Evolutionary conservation across 768 basidiomycete genomes (phyloP).

Genomic region (Tylopilus rubrobrunneus): DNA sequence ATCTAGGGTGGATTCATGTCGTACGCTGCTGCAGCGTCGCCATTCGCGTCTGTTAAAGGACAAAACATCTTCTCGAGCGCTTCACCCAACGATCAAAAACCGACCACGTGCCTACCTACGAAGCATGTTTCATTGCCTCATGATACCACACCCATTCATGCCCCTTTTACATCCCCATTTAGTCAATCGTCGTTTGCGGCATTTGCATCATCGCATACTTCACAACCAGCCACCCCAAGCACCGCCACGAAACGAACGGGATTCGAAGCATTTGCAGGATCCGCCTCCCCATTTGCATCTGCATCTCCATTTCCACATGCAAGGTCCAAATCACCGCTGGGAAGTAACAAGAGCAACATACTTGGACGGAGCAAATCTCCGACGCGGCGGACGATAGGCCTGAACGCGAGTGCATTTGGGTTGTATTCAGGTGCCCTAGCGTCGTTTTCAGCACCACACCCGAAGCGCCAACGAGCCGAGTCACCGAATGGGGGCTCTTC

Average conservation of each 20-base stretch:
- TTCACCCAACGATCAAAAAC: conserved; percentile 25
- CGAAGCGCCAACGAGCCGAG: conserved; percentile 53
- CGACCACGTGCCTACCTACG: conserved; percentile 25
- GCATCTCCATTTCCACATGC: conserved; percentile 30
- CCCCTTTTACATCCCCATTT: conserved; percentile 21
- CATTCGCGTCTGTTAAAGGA: conserved; percentile 72
- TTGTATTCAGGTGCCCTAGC: conserved; percentile 55
- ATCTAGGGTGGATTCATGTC: conserved; percentile 71
- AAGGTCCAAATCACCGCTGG: conserved; percentile 52
- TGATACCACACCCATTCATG: conserved; percentile 21
- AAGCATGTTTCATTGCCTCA: conserved; percentile 16
- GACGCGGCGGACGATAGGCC: conserved; percentile 38
- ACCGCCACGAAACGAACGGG: conserved; percentile 48
- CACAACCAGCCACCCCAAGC: conserved; percentile 24
- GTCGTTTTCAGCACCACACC: conserved; percentile 33
- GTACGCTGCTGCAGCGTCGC: conserved; percentile 70
- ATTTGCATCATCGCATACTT: conserved; percentile 15
- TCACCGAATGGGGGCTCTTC: conserved; percentile 44
- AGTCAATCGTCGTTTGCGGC: conserved; percentile 20
- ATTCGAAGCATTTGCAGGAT: conserved; percentile 54
- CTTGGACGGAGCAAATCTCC: conserved; percentile 54
- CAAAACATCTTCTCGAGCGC: conserved; percentile 45
- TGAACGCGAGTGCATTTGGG: conserved; percentile 52
- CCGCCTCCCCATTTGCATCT: conserved; percentile 47
- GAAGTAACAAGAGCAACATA: conserved; percentile 23